Evolutionary conservation across 371 early-diverging fungal genomes (phyloP).

Genomic region (Rhizomucor pusillus): DNA sequence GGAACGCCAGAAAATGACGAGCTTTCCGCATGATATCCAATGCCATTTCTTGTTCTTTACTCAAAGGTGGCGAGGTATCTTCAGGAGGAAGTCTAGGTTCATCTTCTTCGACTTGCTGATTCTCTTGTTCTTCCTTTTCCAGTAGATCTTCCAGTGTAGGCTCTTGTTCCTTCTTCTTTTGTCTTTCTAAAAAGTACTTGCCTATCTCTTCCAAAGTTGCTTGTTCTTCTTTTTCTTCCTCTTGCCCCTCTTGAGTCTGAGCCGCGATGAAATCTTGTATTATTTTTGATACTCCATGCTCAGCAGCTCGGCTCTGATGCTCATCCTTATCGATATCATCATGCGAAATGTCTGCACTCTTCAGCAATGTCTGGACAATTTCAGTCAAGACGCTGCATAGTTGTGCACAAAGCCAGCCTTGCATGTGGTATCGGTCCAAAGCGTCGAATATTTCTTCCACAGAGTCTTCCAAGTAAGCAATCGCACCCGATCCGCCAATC

Average conservation of each 20-base stretch:
- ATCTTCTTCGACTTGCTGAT: conserved; percentile 12
- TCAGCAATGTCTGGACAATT: conserved; percentile 25
- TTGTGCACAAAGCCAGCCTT: conserved; percentile 33
- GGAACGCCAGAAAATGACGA: conserved; percentile 47
- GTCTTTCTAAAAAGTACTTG: conserved; percentile 39
- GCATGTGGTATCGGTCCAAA: conserved; percentile 43
- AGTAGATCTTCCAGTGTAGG: not conserved
- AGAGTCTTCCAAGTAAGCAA: conserved; percentile 56
- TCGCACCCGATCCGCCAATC: conserved; percentile 40
- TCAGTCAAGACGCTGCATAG: conserved; percentile 44
- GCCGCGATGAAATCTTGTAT: conserved; percentile 23
- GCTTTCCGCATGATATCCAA: conserved; percentile 44
- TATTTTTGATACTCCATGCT: conserved; percentile 16
- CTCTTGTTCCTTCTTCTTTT: conserved; percentile 22
- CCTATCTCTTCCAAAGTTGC: conserved; percentile 46
- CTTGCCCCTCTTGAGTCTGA: not conserved
- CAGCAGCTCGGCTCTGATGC: not conserved
- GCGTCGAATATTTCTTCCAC: conserved; percentile 62
- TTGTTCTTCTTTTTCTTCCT: conserved; percentile 5
- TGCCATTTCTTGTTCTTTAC: conserved; percentile 29
- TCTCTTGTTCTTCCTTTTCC: conserved; percentile 19
- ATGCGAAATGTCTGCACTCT: not conserved
- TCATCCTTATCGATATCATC: conserved; percentile 1
- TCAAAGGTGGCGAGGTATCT: conserved; percentile 21
- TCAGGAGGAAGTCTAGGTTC: conserved; percentile 7